Evolutionary conservation across 371 early-diverging fungal species (phyloP), one percentile per base, ranked within the genome.

Genomic region (Funneliformis caledonium): DNA sequence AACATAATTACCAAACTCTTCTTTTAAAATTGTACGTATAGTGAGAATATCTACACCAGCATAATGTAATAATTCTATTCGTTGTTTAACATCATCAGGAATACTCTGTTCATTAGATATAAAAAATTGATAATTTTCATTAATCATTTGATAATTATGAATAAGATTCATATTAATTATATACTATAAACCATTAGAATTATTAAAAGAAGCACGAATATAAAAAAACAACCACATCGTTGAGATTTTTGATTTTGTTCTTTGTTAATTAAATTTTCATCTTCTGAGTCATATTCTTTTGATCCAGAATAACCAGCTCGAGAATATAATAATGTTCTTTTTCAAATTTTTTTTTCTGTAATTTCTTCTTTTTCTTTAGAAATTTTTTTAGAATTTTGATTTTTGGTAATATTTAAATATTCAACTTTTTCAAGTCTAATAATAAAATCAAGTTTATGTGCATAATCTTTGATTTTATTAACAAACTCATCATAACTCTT

Each of bases 91-190:
- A 69, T 69, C 6, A 45, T 69, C 69, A 26, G 26, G 26, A 26
- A 26, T 26, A 33, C 42, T 45, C 33, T 42, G 11, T 42, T 69
- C 6, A 69, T 48, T 69, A 45, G 70, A 16, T 1, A 69, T 69
- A 69, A 69, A 69, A 45, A 62, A 62, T 62, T 22, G 1, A 62
- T 48, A 7, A 69, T 48, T 42, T 26, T 69, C 4, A 33, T 69
- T n/a, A 19, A 69, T 47, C 9, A 69, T 69, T 69, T 42, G 45
- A 48, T 69, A 47, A 69, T 69, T 69, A n/a, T 69, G 14, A 42
- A 3, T 19, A 47, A 69, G 0, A 45, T 69, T 37, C 16, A 69
- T 47, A 69, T 69, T 48, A 2, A 43, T 45, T 11, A n/a, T 43
- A 12, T 69, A 22, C 9, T 1, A 69, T 45, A 69, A 48, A 12